phyloP scores from a whole-genome alignment of 371 early-diverging fungal genomes.

The Mucor mucedo region DNA sequence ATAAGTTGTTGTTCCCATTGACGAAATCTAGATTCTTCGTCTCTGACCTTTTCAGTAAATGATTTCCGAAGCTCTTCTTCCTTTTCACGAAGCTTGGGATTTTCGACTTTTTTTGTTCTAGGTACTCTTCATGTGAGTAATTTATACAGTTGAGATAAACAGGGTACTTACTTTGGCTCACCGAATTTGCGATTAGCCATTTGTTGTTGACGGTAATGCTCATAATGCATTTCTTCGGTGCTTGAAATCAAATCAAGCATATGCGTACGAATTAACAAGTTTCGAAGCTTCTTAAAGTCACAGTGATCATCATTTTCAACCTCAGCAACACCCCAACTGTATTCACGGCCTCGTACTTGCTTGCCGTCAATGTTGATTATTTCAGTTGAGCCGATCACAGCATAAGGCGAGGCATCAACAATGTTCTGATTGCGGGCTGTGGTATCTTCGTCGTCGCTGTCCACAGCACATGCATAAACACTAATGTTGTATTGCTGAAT shows the following conservation, averaged over 20 bases:
- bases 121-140: no score
- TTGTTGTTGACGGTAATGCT: constrained; percentile 79
- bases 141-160: no score
- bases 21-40: constrained; percentile 94
- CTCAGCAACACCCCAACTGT: constrained; percentile 92
- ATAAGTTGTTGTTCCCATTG: constrained; percentile 97
- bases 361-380: constrained; percentile 75
- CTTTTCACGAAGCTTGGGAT: constrained; percentile 84
- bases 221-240: constrained; percentile 90
- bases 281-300: constrained; percentile 92
- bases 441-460: constrained; percentile 83
- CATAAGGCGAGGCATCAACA: constrained; percentile 87
- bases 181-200: constrained; percentile 83
- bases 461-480: constrained; percentile 73
- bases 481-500: constrained; percentile 73
- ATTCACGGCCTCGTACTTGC: constrained; percentile 83
- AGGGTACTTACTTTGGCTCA: constrained; percentile 63
- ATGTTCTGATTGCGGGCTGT: constrained; percentile 78
- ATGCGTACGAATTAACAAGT: constrained; percentile 88
- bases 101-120: constrained; percentile 71
- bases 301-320: constrained; percentile 90
- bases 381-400: constrained; percentile 87
- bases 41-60: constrained; percentile 93
- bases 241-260: constrained; percentile 88
- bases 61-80: constrained; percentile 88